Percentiles rank a stretch among this genome's conserved stretches.
Conservation (phyloP, 768 basidiomycete genomes). For the Sporobolomyces pararoseus region DNA sequence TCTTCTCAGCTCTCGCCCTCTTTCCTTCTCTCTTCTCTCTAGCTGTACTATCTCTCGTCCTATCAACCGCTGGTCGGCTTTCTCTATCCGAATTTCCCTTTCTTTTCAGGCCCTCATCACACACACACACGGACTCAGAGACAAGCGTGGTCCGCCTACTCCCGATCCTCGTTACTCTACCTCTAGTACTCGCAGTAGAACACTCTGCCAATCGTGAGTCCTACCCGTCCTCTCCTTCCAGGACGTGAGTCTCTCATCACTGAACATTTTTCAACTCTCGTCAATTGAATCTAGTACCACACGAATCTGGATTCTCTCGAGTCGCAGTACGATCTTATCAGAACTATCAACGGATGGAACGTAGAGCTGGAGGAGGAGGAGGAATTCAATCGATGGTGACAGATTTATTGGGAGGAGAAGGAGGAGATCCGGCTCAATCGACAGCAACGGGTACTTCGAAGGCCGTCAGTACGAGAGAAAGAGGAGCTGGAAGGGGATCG, state of each 20-base stretch:
- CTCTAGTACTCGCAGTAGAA: neutral
- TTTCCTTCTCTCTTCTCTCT: too few relatives aligned
- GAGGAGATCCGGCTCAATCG: too few relatives aligned
- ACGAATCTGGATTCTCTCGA: too few relatives aligned
- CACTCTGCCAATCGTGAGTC: neutral
- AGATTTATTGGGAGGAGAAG: neutral
- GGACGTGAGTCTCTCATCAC: neutral
- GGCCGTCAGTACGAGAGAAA: neutral
- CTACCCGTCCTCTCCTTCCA: neutral
- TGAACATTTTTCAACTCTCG: neutral
- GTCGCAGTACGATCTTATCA: too few relatives aligned
- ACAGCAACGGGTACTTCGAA: neutral
- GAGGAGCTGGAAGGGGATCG: too few relatives aligned
- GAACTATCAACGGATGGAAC: neutral
- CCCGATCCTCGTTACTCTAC: neutral
- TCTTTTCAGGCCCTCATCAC: too few relatives aligned
- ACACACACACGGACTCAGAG: too few relatives aligned
- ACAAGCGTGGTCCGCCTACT: neutral
- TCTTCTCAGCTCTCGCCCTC: too few relatives aligned
- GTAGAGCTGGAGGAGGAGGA: neutral
- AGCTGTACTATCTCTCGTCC: too few relatives aligned
- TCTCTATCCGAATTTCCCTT: too few relatives aligned
- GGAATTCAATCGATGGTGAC: constrained; percentile 2
- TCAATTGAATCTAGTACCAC: too few relatives aligned
- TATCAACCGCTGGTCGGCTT: too few relatives aligned